phyloP scores from a whole-genome alignment of 163 green algal species.

The Scenedesmus sp. region DNA sequence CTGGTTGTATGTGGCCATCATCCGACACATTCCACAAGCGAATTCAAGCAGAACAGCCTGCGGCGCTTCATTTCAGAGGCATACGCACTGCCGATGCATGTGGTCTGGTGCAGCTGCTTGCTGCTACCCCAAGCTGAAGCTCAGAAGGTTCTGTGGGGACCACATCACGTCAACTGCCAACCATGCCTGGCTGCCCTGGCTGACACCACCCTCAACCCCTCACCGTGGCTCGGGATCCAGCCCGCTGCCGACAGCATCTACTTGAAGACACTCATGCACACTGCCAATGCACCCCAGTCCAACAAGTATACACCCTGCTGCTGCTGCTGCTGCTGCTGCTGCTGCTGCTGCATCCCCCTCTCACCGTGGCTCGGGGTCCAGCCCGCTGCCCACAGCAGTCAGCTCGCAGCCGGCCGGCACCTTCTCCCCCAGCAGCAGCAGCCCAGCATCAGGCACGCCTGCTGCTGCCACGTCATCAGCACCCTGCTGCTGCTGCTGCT shows the following conservation, averaged over 20 bases:
- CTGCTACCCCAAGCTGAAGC: too few relatives aligned
- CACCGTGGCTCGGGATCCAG: slow-evolving; percentile 41
- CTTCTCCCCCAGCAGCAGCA: slow-evolving; percentile 1
- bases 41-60: too few relatives aligned
- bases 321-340: too few relatives aligned
- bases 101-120: too few relatives aligned
- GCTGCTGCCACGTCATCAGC: background rate
- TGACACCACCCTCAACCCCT: background rate
- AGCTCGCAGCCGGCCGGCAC: slow-evolving; percentile 13
- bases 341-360: background rate
- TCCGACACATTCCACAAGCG: background rate
- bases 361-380: slow-evolving; percentile 42
- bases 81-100: too few relatives aligned
- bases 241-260: slow-evolving; percentile 6
- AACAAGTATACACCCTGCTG: too few relatives aligned
- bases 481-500: background rate
- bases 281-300: too few relatives aligned
- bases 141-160: too few relatives aligned
- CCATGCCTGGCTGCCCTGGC: too few relatives aligned
- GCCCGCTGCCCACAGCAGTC: slow-evolving; percentile 28
- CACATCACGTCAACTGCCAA: background rate
- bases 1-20: background rate
- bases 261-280: too few relatives aligned
- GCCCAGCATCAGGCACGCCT: background rate
- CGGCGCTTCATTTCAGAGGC: too few relatives aligned